Evolutionary conservation across 495 filamentous ascomycete genomes (phyloP).

Genomic region (Penicillium antarcticum): DNA sequence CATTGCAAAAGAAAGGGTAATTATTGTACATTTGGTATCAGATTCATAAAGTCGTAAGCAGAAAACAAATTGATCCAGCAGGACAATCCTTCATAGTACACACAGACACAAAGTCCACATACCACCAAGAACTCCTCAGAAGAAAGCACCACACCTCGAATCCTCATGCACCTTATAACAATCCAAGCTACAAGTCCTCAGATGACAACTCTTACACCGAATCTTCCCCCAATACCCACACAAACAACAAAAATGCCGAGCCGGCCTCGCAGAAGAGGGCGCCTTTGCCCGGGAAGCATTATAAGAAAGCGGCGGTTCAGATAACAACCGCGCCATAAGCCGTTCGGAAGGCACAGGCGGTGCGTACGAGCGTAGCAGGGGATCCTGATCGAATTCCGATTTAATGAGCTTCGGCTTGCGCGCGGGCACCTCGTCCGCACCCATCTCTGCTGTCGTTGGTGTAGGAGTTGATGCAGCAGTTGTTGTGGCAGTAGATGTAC

Average conservation of each 20-base stretch:
- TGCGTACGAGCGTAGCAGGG: conserved; percentile 58
- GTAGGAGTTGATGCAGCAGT: conserved; percentile 10
- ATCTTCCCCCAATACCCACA: conserved; percentile 93
- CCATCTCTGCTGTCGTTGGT: conserved; percentile 16
- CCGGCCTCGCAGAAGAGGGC: conserved; percentile 50
- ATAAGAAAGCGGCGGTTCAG: conserved; percentile 75
- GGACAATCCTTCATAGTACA: conserved; percentile 10
- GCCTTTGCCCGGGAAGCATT: conserved; percentile 66
- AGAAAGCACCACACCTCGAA: conserved; percentile 69
- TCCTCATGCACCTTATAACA: conserved; percentile 79
- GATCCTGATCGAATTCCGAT: conserved; percentile 53
- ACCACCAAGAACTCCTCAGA: conserved; percentile 12
- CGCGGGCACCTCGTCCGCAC: conserved; percentile 15
- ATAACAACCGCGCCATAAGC: conserved; percentile 64
- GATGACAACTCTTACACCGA: conserved; percentile 79
- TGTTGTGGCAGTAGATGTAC: conserved; percentile 2
- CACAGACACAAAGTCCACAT: neutral
- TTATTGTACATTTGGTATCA: conserved; percentile 23
- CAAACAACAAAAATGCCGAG: conserved; percentile 75
- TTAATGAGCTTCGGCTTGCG: conserved; percentile 32
- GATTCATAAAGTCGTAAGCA: conserved; percentile 22
- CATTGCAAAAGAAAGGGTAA: neutral
- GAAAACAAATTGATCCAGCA: neutral
- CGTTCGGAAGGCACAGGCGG: conserved; percentile 63
- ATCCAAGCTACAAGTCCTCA: conserved; percentile 74